Evolutionary conservation across 2,329 filamentous ascomycete species (phyloP).

Genomic region (Elsinoe batatas): DNA sequence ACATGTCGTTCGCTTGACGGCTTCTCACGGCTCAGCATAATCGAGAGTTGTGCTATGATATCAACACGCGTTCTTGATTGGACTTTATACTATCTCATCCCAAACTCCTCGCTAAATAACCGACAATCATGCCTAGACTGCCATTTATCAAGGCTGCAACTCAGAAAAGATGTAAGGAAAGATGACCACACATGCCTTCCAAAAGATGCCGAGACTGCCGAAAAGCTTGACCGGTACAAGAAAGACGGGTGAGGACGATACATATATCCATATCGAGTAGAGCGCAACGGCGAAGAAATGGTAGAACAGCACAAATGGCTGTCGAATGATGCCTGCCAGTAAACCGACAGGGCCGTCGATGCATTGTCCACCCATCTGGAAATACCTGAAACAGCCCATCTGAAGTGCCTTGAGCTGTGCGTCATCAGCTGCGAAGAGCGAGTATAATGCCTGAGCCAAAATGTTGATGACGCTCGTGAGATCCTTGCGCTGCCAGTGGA

Average conservation of each 20-base stretch:
- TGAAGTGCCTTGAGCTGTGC: conserved; percentile 69
- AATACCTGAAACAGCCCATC: conserved; percentile 86
- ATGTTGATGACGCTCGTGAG: conserved; percentile 89
- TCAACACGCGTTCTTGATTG: background rate
- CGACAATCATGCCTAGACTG: background rate
- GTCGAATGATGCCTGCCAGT: conserved; percentile 68
- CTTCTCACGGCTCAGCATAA: background rate
- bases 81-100: background rate
- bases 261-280: conserved; percentile 66
- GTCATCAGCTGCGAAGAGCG: conserved; percentile 79
- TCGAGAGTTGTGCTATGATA: background rate
- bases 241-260: conserved; percentile 38
- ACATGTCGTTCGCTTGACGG: background rate
- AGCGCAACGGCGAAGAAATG: conserved; percentile 95
- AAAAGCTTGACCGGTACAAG: conserved; percentile 30
- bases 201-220: conserved; percentile 39
- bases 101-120: conserved; percentile 4
- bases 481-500: conserved; percentile 82
- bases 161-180: conserved; percentile 44
- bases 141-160: conserved; percentile 20
- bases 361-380: conserved; percentile 61
- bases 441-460: conserved; percentile 88
- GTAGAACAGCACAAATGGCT: conserved; percentile 68
- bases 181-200: conserved; percentile 38
- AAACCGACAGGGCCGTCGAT: conserved; percentile 72